Evolutionary conservation across 257 asterid species (phyloP).

Genomic region (Vinca minor): DNA sequence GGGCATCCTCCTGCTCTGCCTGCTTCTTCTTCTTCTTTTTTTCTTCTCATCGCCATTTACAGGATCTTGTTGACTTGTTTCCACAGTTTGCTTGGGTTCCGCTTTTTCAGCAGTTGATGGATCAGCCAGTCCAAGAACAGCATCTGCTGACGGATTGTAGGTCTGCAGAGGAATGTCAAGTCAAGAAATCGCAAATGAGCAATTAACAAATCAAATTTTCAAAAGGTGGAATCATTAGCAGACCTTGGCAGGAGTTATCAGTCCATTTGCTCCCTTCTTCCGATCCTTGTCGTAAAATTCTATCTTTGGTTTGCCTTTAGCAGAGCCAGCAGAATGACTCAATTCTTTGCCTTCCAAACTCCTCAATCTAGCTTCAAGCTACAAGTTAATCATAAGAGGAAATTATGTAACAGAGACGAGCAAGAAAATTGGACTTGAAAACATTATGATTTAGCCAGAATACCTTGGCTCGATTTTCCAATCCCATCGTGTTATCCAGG

Average conservation of each 20-base stretch:
- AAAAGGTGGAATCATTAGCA: neutral
- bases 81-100: conserved; percentile 15
- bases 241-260: conserved; percentile 72
- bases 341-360: conserved; percentile 65
- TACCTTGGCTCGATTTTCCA: conserved; percentile 71
- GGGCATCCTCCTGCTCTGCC: conserved; percentile 24
- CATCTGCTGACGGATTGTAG: conserved; percentile 74
- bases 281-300: conserved; percentile 74
- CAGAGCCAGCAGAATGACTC: conserved; percentile 66
- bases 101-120: conserved; percentile 26
- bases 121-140: conserved; percentile 41
- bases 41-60: conserved; percentile 30
- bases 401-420: neutral
- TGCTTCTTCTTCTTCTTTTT: conserved; percentile 39
- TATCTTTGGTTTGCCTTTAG: conserved; percentile 74
- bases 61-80: conserved; percentile 25
- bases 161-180: conserved; percentile 29
- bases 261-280: conserved; percentile 63
- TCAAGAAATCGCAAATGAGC: neutral
- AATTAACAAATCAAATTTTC: neutral
- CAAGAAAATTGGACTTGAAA: neutral
- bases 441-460: neutral
- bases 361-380: conserved; percentile 79
- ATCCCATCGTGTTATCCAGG: conserved; percentile 67
- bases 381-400: conserved; percentile 3